phyloP scores from a whole-genome alignment of 208 protist species.

The Leishmania arabica region DNA sequence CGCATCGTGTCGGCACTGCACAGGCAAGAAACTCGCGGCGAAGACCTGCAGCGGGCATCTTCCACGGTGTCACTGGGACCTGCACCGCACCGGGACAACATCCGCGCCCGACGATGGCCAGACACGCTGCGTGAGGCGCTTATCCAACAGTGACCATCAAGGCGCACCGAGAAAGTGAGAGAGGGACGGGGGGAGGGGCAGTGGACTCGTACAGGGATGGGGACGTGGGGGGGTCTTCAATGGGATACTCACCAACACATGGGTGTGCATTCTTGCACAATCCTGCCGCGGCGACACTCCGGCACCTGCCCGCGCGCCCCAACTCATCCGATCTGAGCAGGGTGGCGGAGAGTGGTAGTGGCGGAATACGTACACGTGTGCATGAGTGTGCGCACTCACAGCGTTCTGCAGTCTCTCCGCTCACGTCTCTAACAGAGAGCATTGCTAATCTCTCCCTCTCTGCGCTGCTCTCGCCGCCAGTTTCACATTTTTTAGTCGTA shows the following conservation, averaged over 20 bases:
- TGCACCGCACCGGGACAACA: conserved; percentile 4
- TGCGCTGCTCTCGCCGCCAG: not conserved
- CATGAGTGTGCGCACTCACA: not conserved
- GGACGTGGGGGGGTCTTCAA: not conserved
- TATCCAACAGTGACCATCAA: not conserved
- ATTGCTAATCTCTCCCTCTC: not conserved
- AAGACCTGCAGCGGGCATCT: not conserved
- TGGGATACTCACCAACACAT: not conserved
- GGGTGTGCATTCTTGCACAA: not conserved
- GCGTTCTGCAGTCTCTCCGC: not conserved
- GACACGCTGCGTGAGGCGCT: not conserved
- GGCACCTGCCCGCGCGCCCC: not conserved
- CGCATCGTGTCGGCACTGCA: conserved; percentile 6
- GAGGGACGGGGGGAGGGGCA: not conserved
- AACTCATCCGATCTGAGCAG: not conserved
- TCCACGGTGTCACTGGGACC: not conserved
- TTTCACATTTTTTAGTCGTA: not conserved
- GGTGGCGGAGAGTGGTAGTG: not conserved
- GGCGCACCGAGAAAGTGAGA: not conserved
- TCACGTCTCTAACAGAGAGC: not conserved
- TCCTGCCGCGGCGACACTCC: not conserved
- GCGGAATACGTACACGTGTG: not conserved
- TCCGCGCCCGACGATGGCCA: not conserved
- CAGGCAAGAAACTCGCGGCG: not conserved
- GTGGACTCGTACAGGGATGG: not conserved